Percentiles rank a stretch among this genome's conserved stretches.
Evolutionary conservation across 179 eudicot genomes (phyloP).

Genomic region (Spinacia oleracea): DNA sequence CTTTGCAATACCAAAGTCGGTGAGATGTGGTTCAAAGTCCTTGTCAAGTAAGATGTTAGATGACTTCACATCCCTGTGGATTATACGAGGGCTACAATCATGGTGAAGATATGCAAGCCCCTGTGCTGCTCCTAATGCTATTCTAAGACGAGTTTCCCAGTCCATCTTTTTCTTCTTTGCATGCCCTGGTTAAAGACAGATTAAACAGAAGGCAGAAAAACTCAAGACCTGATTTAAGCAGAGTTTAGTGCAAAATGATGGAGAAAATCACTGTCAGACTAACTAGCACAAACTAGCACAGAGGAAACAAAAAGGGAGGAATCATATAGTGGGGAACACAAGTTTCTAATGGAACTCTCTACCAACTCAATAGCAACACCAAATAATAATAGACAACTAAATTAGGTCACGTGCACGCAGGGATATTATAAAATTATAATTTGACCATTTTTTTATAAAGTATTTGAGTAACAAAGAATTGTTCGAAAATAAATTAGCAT

Average conservation of each 20-base stretch:
- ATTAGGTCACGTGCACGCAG: too few species aligned
- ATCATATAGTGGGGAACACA: background rate
- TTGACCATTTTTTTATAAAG: too few species aligned
- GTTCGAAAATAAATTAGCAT: too few species aligned
- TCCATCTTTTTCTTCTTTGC: slow-evolving; percentile 84
- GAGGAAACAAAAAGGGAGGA: background rate
- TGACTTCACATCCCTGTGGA: slow-evolving; percentile 95
- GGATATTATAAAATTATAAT: too few species aligned
- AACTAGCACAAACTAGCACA: background rate
- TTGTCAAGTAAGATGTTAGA: slow-evolving; percentile 90
- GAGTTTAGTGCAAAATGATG: background rate
- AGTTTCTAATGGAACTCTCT: background rate
- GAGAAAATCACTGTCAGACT: too few species aligned
- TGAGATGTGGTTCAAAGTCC: slow-evolving; percentile 90
- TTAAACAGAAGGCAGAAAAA: background rate
- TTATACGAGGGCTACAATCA: slow-evolving; percentile 91
- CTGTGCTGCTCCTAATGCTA: slow-evolving; percentile 88
- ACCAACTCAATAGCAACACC: background rate
- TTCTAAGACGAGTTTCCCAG: slow-evolving; percentile 84
- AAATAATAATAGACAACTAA: background rate
- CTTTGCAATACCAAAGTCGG: slow-evolving; percentile 98
- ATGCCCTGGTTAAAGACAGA: slow-evolving; percentile 45
- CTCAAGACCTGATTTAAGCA: background rate
- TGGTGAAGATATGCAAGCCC: slow-evolving; percentile 98
- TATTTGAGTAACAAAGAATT: too few species aligned